Base-by-base conservation (phyloP, 78 protist genomes). In the Dictyostelium purpureum region DNA sequence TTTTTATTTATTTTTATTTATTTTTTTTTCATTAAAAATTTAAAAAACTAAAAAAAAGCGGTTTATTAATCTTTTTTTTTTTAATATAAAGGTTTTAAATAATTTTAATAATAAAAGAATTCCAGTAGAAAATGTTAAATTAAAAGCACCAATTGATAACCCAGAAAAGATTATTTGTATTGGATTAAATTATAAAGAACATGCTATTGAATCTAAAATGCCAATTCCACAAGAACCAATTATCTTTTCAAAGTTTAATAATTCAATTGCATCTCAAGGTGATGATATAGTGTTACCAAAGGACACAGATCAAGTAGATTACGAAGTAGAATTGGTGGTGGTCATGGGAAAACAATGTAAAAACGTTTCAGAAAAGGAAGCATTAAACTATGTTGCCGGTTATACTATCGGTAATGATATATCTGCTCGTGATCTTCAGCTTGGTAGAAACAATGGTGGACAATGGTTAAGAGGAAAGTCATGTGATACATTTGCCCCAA, bases 381-480 rank as follows among this genome's bases (percentile, higher is more conserved):
- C 93, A n/a, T 28, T 89, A 14, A 10, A 31, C 38, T 71, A 88
- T 79, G 87, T 93, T 16, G 77, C 79, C 21, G 96, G 96, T 4
- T 93, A 76, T 43, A 89, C 93, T 0, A 73, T 88, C 19, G 96
- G 91, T 38, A 87, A 93, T 59, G 96, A 93, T 80, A 76, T 93
- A 3, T 79, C 88, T 0, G 92, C 96, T 9, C 52, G 96, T 4
- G 96, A 93, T 63, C 54, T 63, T 74, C 96, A 93, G 33, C 33
- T 93, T 12, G 40, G 45, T 18, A 70, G 59, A 38, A 40, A 57
- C 31, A n/a, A 49, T 38, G 61, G 47, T n/a, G 37, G 43, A 19
- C 96, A 93, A 52, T 93, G 96, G 96, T 77, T 89, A n/a, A 71
- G 77, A 2, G 96, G 96, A 21, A 93, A 93, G 52, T 43, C 94